Evolutionary conservation across 257 asterid genomes (phyloP), one percentile per base, ranked within the genome.

Genomic region (Nicotiana attenuata): DNA sequence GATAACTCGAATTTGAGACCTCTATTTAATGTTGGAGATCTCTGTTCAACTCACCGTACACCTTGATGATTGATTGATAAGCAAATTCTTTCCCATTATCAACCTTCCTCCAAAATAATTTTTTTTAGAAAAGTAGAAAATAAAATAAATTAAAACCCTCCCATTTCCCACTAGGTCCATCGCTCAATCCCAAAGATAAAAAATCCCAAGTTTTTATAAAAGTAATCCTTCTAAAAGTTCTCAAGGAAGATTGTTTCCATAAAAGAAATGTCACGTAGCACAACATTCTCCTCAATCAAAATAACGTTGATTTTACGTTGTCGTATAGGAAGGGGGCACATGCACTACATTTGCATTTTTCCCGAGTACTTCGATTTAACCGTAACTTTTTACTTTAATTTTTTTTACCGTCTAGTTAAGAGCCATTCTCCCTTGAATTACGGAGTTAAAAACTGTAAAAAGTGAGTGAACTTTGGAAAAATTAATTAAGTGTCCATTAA

Each of bases 271-370:
- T 61, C 78, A 76, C 85, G 60, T 65, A 63, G 77, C 76, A 77
- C 68, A 65, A 83, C 82, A 65, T 83, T 83, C 82, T 78, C 68
- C 68, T 82, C 64, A 31, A 64, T 53, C 55, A 10, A 53, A 64
- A 80, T 65, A 53, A 75, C 53, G 61, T 65, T 56, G 81, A 57
- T 64, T 75, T n/a, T 59, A 64, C 85, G 86, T 50, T 87, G 90
- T 85, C 88, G 82, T 83, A 82, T 85, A 56, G 65, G 66, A 77
- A 85, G 89, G 91, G 90, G 71, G 87, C 90, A 88, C 68, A 82
- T 80, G 86, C 87, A 81, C 41, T 80, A 47, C 61, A 79, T 63
- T 22, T 61, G 57, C 80, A 10, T 31, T 61, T 80, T 83, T 77
- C 66, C 50, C 20, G 65, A 81, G 82, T 82, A 55, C 77, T 55